A percentile compares a stretch with the other conserved stretches of the same genome.
phyloP scores from a whole-genome alignment of 495 filamentous ascomycete genomes.

The Aspergillus kassunensis region DNA sequence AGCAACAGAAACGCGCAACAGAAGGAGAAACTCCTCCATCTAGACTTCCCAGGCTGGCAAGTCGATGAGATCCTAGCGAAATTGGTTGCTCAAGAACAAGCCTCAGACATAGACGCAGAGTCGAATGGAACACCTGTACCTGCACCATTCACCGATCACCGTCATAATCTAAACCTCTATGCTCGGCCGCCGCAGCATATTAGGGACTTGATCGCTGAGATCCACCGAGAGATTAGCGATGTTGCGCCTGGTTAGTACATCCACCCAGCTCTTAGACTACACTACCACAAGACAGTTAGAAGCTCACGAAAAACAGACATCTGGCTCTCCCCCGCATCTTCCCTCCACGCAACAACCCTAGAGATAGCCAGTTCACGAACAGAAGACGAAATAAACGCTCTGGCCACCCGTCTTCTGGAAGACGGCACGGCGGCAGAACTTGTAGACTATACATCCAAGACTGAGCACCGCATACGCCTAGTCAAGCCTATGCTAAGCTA shows the following conservation, averaged over 20 bases:
- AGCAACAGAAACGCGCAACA: slow-evolving; percentile 67
- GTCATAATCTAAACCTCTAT: slow-evolving; percentile 84
- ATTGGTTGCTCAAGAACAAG: slow-evolving; percentile 36
- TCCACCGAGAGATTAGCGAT: slow-evolving; percentile 62
- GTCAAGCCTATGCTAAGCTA: slow-evolving; percentile 80
- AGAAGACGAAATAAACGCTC: slow-evolving; percentile 51
- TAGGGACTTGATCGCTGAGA: slow-evolving; percentile 55
- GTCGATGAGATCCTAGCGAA: slow-evolving; percentile 72
- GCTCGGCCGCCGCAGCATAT: slow-evolving; percentile 73
- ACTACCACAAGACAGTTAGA: background rate
- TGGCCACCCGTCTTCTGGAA: slow-evolving; percentile 52
- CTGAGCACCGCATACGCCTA: slow-evolving; percentile 62
- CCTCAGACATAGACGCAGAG: slow-evolving; percentile 42
- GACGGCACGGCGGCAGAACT: slow-evolving; percentile 46
- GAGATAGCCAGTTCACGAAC: slow-evolving; percentile 74
- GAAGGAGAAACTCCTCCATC: slow-evolving; percentile 59
- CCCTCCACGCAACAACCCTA: slow-evolving; percentile 81
- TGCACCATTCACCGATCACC: slow-evolving; percentile 58
- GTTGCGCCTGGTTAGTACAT: slow-evolving; percentile 62
- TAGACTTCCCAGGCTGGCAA: slow-evolving; percentile 64
- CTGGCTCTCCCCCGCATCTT: slow-evolving; percentile 76
- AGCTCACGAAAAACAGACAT: slow-evolving; percentile 52
- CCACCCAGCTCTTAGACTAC: background rate
- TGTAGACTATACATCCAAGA: slow-evolving; percentile 54
- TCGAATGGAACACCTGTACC: background rate